A percentile compares a stretch with the other conserved stretches of the same genome.
These are phyloP conservation scores for Pelomyxa schiedti DNA, from an alignment of 78 protist species.

Conservation along the genomic window DNA sequence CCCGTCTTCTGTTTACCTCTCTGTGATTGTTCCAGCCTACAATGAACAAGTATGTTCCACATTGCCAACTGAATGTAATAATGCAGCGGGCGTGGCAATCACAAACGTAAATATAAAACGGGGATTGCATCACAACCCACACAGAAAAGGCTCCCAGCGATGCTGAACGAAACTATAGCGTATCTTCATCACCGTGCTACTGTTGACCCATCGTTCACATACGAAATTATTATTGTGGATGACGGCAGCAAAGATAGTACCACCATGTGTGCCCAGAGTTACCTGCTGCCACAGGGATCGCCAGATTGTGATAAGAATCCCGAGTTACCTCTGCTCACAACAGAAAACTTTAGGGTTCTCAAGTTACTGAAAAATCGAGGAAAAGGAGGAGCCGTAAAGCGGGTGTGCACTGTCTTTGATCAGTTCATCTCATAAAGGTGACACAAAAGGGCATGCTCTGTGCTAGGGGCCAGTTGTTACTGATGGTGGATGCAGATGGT, in stretches of 20 bases:
- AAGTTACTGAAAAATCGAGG: constrained; percentile 3
- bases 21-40: constrained; percentile 23
- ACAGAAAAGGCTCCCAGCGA: neutral
- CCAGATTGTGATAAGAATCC: too few species aligned
- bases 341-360: neutral
- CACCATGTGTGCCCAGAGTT: neutral
- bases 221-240: constrained; percentile 38
- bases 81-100: neutral
- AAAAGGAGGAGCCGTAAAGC: constrained; percentile 35
- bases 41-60: constrained; percentile 15
- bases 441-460: neutral
- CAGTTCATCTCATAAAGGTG: neutral
- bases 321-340: too few species aligned
- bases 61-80: neutral
- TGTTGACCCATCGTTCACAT: neutral
- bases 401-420: too few species aligned
- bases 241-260: constrained; percentile 26
- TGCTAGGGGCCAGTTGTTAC: constrained; percentile 5
- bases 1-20: too few species aligned
- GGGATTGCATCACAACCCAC: too few species aligned
- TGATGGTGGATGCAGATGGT: constrained; percentile 44
- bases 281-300: too few species aligned
- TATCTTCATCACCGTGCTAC: neutral
- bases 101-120: too few species aligned
- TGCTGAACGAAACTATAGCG: constrained; percentile 1